Percentiles rank a stretch among this genome's conserved stretches.
Conservation (phyloP, 768 basidiomycete species). For the Boletus insuetus region DNA sequence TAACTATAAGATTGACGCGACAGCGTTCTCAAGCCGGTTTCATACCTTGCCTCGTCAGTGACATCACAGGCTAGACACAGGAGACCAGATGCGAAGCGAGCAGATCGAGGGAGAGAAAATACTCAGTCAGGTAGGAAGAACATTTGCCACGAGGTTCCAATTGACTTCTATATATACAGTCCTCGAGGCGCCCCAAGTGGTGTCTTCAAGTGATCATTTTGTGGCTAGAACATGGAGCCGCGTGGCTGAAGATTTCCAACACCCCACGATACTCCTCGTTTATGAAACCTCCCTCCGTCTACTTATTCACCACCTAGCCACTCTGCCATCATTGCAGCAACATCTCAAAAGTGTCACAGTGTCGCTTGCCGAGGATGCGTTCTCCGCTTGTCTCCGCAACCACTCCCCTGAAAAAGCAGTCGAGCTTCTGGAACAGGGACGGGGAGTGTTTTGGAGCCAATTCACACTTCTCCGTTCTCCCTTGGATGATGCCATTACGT, state of each 20-base stretch:
- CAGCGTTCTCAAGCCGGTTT: background rate
- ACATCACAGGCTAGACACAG: background rate
- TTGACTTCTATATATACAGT: too few species aligned
- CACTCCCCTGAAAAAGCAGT: too few species aligned
- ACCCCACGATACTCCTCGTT: background rate
- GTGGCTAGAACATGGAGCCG: background rate
- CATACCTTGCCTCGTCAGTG: constrained; percentile 2
- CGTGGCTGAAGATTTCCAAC: background rate
- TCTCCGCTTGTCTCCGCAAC: background rate
- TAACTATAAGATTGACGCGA: background rate
- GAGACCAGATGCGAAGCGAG: background rate
- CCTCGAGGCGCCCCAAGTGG: too few species aligned
- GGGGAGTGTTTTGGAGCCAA: background rate
- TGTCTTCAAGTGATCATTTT: background rate
- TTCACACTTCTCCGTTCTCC: background rate
- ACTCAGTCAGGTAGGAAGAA: too few species aligned
- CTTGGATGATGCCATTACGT: background rate
- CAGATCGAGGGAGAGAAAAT: too few species aligned
- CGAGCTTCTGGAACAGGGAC: too few species aligned
- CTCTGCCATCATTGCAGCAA: background rate
- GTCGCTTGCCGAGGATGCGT: background rate
- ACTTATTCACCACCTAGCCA: background rate
- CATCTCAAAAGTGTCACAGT: background rate
- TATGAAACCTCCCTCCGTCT: background rate
- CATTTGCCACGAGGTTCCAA: too few species aligned